phyloP scores from a whole-genome alignment of 75 land plant genomes.

The Gnetum montanum region DNA sequence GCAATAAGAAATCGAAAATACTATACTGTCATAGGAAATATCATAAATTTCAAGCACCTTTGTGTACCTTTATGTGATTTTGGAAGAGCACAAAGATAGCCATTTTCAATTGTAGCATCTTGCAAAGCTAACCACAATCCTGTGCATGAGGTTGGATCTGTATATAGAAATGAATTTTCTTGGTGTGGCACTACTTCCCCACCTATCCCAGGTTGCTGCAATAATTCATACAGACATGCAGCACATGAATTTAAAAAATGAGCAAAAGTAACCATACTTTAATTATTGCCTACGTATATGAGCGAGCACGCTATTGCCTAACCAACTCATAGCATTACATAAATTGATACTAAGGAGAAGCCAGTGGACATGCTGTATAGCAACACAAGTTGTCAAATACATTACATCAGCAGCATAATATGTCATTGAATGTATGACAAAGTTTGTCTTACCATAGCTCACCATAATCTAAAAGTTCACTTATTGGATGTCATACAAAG shows the following conservation, averaged over 20 bases:
- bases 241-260: neutral
- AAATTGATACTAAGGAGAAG: too few relatives aligned
- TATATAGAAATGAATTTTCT: constrained; percentile 79
- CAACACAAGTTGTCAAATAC: too few relatives aligned
- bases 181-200: constrained; percentile 98
- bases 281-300: neutral
- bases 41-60: constrained; percentile 63
- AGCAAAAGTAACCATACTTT: neutral
- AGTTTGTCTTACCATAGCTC: too few relatives aligned
- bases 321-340: neutral
- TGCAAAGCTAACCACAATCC: constrained; percentile 94
- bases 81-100: constrained; percentile 96
- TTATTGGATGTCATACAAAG: too few relatives aligned
- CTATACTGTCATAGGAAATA: too few relatives aligned
- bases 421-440: too few relatives aligned
- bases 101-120: constrained; percentile 78
- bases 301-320: neutral
- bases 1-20: too few relatives aligned
- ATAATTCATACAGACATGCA: constrained; percentile 1
- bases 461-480: too few relatives aligned
- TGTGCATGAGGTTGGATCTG: constrained; percentile 75
- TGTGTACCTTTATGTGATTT: constrained; percentile 85
- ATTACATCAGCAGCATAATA: too few relatives aligned
- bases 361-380: too few relatives aligned
- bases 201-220: constrained; percentile 99